A percentile compares a stretch with the other conserved stretches of the same genome.
These are phyloP conservation scores for Geosmithia putterillii DNA, from an alignment of 2,329 filamentous ascomycete genomes.

Conservation along the genomic window DNA sequence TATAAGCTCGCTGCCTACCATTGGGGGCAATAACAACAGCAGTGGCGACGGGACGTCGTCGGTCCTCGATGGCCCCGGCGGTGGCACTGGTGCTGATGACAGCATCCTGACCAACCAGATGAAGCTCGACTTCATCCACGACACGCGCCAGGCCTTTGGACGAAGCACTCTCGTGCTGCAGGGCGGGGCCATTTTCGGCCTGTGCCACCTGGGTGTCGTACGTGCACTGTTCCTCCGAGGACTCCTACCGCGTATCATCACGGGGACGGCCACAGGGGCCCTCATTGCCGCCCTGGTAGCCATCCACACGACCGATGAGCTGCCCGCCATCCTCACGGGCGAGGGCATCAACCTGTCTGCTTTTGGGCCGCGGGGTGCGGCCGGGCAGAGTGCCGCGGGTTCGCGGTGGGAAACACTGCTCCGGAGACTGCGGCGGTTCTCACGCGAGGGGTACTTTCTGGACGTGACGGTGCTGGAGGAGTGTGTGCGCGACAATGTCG, in stretches of 20 bases:
- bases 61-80: background rate
- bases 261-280: constrained; percentile 81
- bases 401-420: constrained; percentile 45
- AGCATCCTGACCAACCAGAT: constrained; percentile 52
- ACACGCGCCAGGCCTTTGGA: constrained; percentile 80
- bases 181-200: constrained; percentile 80
- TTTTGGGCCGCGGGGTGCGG: constrained; percentile 29
- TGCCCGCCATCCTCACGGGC: constrained; percentile 64
- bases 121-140: constrained; percentile 77
- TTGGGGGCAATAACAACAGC: constrained; percentile 17
- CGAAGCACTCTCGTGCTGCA: constrained; percentile 77
- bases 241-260: constrained; percentile 78
- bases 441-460: constrained; percentile 68
- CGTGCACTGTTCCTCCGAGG: constrained; percentile 75
- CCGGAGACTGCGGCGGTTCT: constrained; percentile 56
- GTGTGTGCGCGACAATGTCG: constrained; percentile 74
- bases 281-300: constrained; percentile 81
- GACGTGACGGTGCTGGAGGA: constrained; percentile 74
- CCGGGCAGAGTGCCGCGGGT: constrained; percentile 17
- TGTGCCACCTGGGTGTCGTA: constrained; percentile 83
- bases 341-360: constrained; percentile 74
- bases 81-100: constrained; percentile 9
- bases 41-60: constrained; percentile 5
- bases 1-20: constrained; percentile 54
- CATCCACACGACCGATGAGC: constrained; percentile 75